Evolutionary conservation across 2,329 filamentous ascomycete genomes (phyloP).

Genomic region (Alternaria conjuncta): DNA sequence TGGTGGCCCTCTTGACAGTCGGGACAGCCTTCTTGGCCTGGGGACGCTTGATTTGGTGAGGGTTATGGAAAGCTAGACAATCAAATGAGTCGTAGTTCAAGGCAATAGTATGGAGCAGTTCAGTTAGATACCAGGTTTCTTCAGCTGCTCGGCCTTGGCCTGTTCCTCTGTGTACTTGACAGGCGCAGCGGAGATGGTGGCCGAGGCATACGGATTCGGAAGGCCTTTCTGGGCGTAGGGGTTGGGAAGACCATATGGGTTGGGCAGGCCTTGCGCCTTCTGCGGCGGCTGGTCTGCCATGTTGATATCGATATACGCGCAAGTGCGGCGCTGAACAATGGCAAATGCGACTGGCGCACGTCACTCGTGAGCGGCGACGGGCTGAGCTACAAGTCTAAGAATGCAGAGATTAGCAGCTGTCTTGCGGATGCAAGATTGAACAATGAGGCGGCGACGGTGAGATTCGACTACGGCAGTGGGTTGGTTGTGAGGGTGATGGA

Average conservation of each 20-base stretch:
- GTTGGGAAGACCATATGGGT: conserved; percentile 38
- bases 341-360: conserved; percentile 6
- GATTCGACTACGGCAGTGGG: neutral
- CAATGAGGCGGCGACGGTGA: neutral
- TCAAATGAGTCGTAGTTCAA: conserved; percentile 38
- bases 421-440: neutral
- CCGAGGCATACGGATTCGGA: conserved; percentile 37
- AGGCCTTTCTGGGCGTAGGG: conserved; percentile 35
- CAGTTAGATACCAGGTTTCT: conserved; percentile 45
- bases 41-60: conserved; percentile 43
- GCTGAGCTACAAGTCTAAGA: neutral
- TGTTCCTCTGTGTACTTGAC: conserved; percentile 39
- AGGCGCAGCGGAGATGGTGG: conserved; percentile 37
- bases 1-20: conserved; percentile 31
- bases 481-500: neutral
- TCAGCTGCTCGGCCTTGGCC: conserved; percentile 38
- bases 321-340: conserved; percentile 6
- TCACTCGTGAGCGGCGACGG: neutral
- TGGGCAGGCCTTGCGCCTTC: conserved; percentile 34
- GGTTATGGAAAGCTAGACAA: conserved; percentile 41
- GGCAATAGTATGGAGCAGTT: conserved; percentile 23
- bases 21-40: conserved; percentile 34
- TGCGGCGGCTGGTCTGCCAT: conserved; percentile 34
- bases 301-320: conserved; percentile 15
- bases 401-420: neutral